These are phyloP conservation scores for Teunomyces funiuensis DNA, from an alignment of 805 yeast species.

Conservation along the genomic window DNA sequence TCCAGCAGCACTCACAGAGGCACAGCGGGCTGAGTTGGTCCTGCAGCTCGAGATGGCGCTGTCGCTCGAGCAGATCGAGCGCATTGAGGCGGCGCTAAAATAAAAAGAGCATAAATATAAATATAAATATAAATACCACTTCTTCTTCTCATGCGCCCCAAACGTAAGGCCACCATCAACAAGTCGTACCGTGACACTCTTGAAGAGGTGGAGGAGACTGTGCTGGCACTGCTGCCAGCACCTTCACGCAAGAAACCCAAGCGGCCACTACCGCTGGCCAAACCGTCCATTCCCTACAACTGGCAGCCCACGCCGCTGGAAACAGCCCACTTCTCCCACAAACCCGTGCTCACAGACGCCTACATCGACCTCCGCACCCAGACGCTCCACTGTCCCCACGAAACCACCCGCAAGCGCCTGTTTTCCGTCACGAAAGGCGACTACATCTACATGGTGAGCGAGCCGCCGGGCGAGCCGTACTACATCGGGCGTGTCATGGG, in stretches of 20 bases:
- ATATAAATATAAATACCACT: too few relatives aligned
- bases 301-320: conserved; percentile 47
- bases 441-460: conserved; percentile 78
- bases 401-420: conserved; percentile 8
- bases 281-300: conserved; percentile 37
- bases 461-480: conserved; percentile 94
- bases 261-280: background rate
- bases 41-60: conserved; percentile 60
- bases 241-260: background rate
- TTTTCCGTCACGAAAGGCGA: conserved; percentile 53
- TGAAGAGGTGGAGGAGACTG: conserved; percentile 30
- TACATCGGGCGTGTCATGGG: conserved; percentile 84
- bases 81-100: conserved; percentile 54
- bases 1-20: conserved; percentile 51
- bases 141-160: too few relatives aligned
- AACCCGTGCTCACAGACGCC: conserved; percentile 43
- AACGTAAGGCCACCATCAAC: conserved; percentile 38
- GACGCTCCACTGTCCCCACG: conserved; percentile 38
- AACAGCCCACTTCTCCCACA: conserved; percentile 38
- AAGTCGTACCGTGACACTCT: conserved; percentile 33
- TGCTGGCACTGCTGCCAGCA: conserved; percentile 1
- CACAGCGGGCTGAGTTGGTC: conserved; percentile 52
- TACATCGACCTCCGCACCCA: conserved; percentile 39
- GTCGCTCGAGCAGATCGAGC: conserved; percentile 71
- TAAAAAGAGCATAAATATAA: too few relatives aligned